Evolutionary conservation across 2,329 filamentous ascomycete species (phyloP).

Genomic region (Ophiostoma novo-ulmi): DNA sequence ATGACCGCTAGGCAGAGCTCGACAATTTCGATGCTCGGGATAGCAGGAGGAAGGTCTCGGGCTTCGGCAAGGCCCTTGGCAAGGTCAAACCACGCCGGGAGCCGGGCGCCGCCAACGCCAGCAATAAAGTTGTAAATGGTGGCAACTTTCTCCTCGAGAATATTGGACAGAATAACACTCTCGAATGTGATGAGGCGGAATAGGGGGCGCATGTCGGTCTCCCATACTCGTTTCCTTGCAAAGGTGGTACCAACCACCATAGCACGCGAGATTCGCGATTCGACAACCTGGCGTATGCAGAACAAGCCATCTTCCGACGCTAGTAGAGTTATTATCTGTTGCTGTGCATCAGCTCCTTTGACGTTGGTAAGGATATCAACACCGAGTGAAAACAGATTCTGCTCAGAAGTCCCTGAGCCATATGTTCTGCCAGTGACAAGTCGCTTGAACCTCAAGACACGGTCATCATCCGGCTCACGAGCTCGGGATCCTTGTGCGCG

Average conservation of each 20-base stretch:
- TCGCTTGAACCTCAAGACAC: background rate
- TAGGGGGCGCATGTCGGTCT: constrained; percentile 26
- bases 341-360: background rate
- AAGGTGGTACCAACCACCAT: background rate
- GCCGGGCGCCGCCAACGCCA: constrained; percentile 33
- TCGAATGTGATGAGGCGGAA: constrained; percentile 37
- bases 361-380: constrained; percentile 14
- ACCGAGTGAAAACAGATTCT: constrained; percentile 16
- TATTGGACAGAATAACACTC: constrained; percentile 35
- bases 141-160: constrained; percentile 38
- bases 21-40: constrained; percentile 16
- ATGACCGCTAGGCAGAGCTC: constrained; percentile 27
- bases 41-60: background rate
- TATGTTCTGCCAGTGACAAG: background rate
- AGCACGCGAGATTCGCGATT: constrained; percentile 11
- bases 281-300: constrained; percentile 15
- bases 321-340: constrained; percentile 7
- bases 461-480: background rate
- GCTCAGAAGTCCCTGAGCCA: background rate
- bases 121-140: constrained; percentile 35
- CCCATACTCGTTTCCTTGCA: constrained; percentile 18
- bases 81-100: constrained; percentile 34
- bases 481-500: background rate
- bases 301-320: constrained; percentile 20
- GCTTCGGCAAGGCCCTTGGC: constrained; percentile 24